Evolutionary conservation across 306 rosid genomes (phyloP), one percentile per base, ranked within the genome.

Genomic region (Quercus engelmannii): DNA sequence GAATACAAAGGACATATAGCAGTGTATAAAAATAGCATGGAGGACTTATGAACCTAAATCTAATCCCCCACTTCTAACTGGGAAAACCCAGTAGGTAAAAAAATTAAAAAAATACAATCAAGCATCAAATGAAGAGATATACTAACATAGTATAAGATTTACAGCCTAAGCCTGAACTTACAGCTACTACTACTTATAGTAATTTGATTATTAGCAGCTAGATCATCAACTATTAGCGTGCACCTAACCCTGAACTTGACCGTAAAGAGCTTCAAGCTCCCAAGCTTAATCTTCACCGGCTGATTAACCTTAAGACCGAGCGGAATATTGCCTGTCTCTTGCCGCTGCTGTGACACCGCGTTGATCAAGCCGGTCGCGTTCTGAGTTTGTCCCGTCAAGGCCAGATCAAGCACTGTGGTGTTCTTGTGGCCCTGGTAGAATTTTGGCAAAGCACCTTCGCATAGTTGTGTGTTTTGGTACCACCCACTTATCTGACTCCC

Each of bases 361-460:
- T 1, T 69, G 0, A 75, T 0, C 4, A 92, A 51, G 0, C 49
- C 84, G 14, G 72, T 76, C 8, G 92, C 94, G 78, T 94, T 83
- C 8, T 81, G 86, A 6, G 86, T 85, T 57, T 84, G 85, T 14
- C 98, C 97, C 0, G 81, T 13, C 54, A 94, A 38, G 5, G 83
- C 55, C 25, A 92, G 72, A 63, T 83, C 21, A 33, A 94, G 87
- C 82, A 81, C 88, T 1, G 97, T 94, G 1, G 87, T 94, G 85
- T 92, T 94, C 20, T 64, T 82, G 61, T 92, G 97, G 14, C 98
- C 98, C 61, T 94, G 97, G 71, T 94, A 94, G 85, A 94, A 94
- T 51, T 76, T 87, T 4, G 97, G 97, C 82, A 94, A 52, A 17
- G 93, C 91, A 74, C 97, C 98, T 77, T 87, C 83, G 46, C 91